A percentile compares a stretch with the other conserved stretches of the same genome.
Conservation (phyloP, 371 early-diverging fungal species). For the Mortierella sp. region DNA sequence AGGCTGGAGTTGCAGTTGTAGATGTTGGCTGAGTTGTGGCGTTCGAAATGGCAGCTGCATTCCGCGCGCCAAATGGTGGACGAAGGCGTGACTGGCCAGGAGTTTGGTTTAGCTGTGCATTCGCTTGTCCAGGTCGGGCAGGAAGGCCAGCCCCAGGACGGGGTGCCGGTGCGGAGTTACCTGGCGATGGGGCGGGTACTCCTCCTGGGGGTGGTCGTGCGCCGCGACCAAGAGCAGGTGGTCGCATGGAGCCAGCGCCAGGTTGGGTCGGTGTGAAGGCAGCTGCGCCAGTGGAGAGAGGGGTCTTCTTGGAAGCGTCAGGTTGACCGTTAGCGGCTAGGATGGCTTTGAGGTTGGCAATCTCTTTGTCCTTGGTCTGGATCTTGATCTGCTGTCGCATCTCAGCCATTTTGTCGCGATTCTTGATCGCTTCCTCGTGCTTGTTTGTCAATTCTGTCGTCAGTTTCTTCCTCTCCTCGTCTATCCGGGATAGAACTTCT, state of each 20-base stretch:
- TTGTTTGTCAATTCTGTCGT: constrained; percentile 22
- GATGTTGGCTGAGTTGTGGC: not conserved
- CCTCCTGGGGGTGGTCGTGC: constrained; percentile 14
- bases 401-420: constrained; percentile 41
- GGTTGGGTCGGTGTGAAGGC: not conserved
- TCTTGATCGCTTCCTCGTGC: constrained; percentile 44
- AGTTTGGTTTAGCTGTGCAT: constrained; percentile 7
- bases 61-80: constrained; percentile 39
- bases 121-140: constrained; percentile 25
- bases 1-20: not conserved
- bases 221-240: constrained; percentile 14
- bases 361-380: constrained; percentile 45
- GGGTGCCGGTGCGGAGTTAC: constrained; percentile 11
- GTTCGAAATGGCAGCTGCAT: constrained; percentile 16
- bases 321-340: constrained; percentile 26
- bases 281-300: not conserved
- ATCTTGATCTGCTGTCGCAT: constrained; percentile 39
- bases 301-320: not conserved
- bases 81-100: constrained; percentile 49
- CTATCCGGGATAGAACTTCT: constrained; percentile 27
- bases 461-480: constrained; percentile 36
- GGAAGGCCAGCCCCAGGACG: constrained; percentile 23
- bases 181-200: not conserved
- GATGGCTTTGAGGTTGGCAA: constrained; percentile 28
- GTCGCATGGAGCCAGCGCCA: constrained; percentile 3